phyloP scores from a whole-genome alignment of 805 yeast species.

The Candida qinlingensis region DNA sequence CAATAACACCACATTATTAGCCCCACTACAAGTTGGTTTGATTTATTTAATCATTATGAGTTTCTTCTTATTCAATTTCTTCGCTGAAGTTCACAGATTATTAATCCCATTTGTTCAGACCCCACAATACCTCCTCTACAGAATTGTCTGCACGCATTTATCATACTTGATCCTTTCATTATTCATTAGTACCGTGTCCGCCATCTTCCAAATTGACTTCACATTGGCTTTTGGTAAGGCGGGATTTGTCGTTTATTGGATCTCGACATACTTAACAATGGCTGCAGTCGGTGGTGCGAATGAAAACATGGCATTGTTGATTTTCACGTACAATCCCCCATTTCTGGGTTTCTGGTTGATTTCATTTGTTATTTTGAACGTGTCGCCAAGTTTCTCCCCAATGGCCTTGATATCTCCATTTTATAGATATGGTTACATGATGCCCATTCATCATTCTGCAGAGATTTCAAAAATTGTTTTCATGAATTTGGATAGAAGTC shows the following conservation, averaged over 20 bases:
- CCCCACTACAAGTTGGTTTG: slow-evolving; percentile 72
- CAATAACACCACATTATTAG: slow-evolving; percentile 44
- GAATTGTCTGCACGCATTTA: slow-evolving; percentile 44
- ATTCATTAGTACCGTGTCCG: slow-evolving; percentile 52
- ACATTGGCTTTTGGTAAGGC: slow-evolving; percentile 53
- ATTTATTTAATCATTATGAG: slow-evolving; percentile 68
- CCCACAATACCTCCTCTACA: slow-evolving; percentile 43
- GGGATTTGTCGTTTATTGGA: slow-evolving; percentile 75
- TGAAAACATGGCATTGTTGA: slow-evolving; percentile 54
- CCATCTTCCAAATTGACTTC: slow-evolving; percentile 64
- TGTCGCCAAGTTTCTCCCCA: slow-evolving; percentile 65
- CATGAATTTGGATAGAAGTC: slow-evolving; percentile 49
- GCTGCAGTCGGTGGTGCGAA: slow-evolving; percentile 72
- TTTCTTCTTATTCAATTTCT: slow-evolving; percentile 64
- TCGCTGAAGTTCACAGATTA: slow-evolving; percentile 44
- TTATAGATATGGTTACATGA: slow-evolving; percentile 59
- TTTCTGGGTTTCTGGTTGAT: slow-evolving; percentile 66
- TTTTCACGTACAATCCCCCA: slow-evolving; percentile 54
- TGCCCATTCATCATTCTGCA: slow-evolving; percentile 64
- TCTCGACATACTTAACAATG: slow-evolving; percentile 62
- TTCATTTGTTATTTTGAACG: slow-evolving; percentile 63
- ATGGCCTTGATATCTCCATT: slow-evolving; percentile 52
- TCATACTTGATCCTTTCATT: slow-evolving; percentile 55
- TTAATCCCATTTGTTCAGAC: slow-evolving; percentile 43
- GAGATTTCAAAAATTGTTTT: slow-evolving; percentile 58